Conservation (phyloP, 2,329 filamentous ascomycete species). For the Fonsecaea erecta region DNA sequence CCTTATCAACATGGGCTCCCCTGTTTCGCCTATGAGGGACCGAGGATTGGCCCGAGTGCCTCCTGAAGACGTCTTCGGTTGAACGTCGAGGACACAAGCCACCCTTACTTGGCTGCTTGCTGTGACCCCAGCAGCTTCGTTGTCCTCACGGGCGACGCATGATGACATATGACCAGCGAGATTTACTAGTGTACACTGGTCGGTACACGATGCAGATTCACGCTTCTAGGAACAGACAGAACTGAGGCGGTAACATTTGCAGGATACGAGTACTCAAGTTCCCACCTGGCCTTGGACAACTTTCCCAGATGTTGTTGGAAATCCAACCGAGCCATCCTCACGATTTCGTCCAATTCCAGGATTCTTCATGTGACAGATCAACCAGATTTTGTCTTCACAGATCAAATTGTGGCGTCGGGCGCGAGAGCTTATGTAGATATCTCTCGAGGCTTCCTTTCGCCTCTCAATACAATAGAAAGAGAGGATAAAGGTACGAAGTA, state of each 20-base stretch:
- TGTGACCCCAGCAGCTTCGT: not conserved
- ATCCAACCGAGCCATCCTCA: not conserved
- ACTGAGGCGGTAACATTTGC: not conserved
- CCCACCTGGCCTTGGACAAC: not conserved
- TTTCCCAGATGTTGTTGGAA: not conserved
- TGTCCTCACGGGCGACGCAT: slow-evolving; percentile 1
- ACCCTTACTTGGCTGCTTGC: slow-evolving; percentile 2
- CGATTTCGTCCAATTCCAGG: not conserved
- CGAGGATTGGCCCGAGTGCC: not conserved
- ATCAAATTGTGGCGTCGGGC: not conserved
- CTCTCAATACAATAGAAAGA: not conserved
- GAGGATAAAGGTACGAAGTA: not conserved
- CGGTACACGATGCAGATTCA: not conserved
- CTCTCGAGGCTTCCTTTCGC: not conserved
- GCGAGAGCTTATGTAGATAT: not conserved
- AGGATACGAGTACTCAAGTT: not conserved
- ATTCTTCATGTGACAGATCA: not conserved
- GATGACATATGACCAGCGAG: not conserved
- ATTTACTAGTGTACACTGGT: not conserved
- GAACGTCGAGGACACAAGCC: slow-evolving; percentile 7
- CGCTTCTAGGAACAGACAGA: not conserved
- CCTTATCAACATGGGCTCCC: not conserved
- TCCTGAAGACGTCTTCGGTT: slow-evolving; percentile 5
- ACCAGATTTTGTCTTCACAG: not conserved
- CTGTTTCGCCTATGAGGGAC: slow-evolving; percentile 12